A percentile compares a stretch with the other conserved stretches of the same genome.
phyloP scores from a whole-genome alignment of 1,284 basidiomycete genomes.

The Rhodotorula sp. region DNA sequence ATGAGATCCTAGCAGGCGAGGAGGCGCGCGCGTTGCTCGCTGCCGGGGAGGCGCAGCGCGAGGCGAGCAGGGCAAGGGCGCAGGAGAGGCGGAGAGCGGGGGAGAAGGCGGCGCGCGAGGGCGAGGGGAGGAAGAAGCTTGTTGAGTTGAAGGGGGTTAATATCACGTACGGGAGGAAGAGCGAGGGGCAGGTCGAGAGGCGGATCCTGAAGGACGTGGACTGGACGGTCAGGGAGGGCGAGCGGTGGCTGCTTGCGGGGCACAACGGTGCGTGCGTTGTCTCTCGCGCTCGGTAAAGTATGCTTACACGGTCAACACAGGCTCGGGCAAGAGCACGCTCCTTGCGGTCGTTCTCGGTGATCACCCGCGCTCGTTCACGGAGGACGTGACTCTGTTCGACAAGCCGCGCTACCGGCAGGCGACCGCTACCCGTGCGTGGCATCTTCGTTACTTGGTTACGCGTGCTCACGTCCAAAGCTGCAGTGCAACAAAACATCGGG shows the following conservation, averaged over 20 bases:
- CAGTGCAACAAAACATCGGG: slow-evolving; percentile 63
- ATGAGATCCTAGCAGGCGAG: slow-evolving; percentile 50
- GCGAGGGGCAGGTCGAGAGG: slow-evolving; percentile 40
- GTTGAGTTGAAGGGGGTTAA: slow-evolving; percentile 67
- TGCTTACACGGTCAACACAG: slow-evolving; percentile 52
- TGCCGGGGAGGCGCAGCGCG: slow-evolving; percentile 33
- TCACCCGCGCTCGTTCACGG: slow-evolving; percentile 89
- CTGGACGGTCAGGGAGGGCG: slow-evolving; percentile 77
- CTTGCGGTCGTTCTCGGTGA: slow-evolving; percentile 90
- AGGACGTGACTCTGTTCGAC: slow-evolving; percentile 56
- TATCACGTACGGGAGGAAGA: slow-evolving; percentile 63
- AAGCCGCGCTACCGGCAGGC: slow-evolving; percentile 43
- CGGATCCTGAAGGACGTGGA: slow-evolving; percentile 72
- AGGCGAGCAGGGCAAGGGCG: slow-evolving; percentile 12
- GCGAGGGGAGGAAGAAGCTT: slow-evolving; percentile 48
- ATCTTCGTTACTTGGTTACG: accelerated
- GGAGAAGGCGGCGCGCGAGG: slow-evolving; percentile 11
- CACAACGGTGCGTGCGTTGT: slow-evolving; percentile 65
- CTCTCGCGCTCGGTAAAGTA: too few relatives aligned
- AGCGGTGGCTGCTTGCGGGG: slow-evolving; percentile 84
- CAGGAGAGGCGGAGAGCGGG: slow-evolving; percentile 34
- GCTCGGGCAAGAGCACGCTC: slow-evolving; percentile 93
- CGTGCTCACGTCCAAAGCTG: not conserved
- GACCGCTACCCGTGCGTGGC: slow-evolving; percentile 32
- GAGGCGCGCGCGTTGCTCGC: slow-evolving; percentile 14